Conservation (phyloP, 768 basidiomycete species). For the Tulasnella sp. region DNA sequence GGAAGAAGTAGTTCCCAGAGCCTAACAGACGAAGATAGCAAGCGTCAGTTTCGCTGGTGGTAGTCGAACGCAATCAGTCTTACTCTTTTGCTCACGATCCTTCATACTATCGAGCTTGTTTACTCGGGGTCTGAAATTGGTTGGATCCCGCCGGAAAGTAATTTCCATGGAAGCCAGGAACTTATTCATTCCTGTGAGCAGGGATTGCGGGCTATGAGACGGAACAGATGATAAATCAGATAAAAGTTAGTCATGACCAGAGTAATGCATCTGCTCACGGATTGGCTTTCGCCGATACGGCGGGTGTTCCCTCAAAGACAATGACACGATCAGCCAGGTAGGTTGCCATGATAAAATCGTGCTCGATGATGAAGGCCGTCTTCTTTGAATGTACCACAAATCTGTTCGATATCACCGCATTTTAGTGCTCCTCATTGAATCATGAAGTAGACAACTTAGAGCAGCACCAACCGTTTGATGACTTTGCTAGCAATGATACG, state of each 20-base stretch:
- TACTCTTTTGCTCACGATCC: conserved; percentile 80
- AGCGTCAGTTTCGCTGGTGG: not conserved
- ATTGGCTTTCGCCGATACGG: conserved; percentile 78
- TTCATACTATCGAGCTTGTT: conserved; percentile 80
- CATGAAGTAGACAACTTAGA: not conserved
- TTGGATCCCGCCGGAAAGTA: conserved; percentile 96
- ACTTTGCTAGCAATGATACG: conserved; percentile 98
- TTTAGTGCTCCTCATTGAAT: too few species aligned
- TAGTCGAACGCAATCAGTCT: conserved; percentile 7
- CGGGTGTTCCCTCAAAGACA: conserved; percentile 82
- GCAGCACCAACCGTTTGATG: conserved; percentile 70
- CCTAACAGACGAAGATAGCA: conserved; percentile 32
- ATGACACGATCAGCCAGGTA: conserved; percentile 98
- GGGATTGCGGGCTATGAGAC: conserved; percentile 67
- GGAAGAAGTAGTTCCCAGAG: conserved; percentile 85
- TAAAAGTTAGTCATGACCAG: too few species aligned
- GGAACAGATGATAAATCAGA: not conserved
- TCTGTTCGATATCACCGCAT: conserved; percentile 31
- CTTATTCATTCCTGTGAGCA: conserved; percentile 95
- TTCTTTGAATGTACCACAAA: conserved; percentile 96
- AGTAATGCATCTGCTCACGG: conserved; percentile 41
- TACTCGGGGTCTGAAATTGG: conserved; percentile 81
- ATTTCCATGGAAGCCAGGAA: conserved; percentile 94
- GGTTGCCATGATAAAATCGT: conserved; percentile 99
- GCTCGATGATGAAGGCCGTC: conserved; percentile 98